A percentile compares a stretch with the other conserved stretches of the same genome.
Conservation (phyloP, 257 asterid genomes). For the Penstemon newberryi region DNA sequence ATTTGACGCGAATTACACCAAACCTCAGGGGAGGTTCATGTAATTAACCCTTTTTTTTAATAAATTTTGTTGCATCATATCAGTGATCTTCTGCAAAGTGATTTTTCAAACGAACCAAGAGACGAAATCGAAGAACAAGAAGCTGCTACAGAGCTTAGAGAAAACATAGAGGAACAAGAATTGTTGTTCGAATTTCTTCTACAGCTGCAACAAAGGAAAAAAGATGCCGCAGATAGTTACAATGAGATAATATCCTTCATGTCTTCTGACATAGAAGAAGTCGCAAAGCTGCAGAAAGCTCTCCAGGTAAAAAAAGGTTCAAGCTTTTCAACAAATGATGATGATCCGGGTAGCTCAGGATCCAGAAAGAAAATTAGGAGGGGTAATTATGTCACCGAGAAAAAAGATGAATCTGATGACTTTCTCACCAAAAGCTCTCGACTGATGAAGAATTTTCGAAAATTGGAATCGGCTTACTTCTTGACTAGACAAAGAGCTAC, state of each 20-base stretch:
- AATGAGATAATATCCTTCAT: constrained; percentile 62
- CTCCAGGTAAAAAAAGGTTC: constrained; percentile 26
- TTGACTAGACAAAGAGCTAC: constrained; percentile 55
- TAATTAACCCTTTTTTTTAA: constrained; percentile 20
- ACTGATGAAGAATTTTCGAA: constrained; percentile 77
- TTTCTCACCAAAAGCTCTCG: constrained; percentile 57
- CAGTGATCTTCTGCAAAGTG: constrained; percentile 92
- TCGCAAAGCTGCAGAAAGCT: constrained; percentile 53
- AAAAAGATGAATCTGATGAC: constrained; percentile 32
- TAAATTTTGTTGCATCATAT: background rate
- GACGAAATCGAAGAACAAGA: constrained; percentile 75
- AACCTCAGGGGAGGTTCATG: too few relatives aligned
- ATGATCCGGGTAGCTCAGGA: constrained; percentile 59
- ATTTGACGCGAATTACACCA: too few relatives aligned
- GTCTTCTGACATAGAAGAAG: constrained; percentile 87
- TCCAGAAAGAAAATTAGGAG: constrained; percentile 76
- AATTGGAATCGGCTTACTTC: constrained; percentile 81
- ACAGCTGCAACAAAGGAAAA: constrained; percentile 71
- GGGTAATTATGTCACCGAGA: constrained; percentile 20
- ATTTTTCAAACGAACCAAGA: constrained; percentile 78
- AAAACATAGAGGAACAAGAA: constrained; percentile 85
- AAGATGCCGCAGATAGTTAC: constrained; percentile 63
- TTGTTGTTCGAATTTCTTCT: constrained; percentile 79
- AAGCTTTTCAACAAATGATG: constrained; percentile 26
- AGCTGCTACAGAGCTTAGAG: constrained; percentile 78